Conservation (phyloP, 108 stramenopile species). For the Fragilaria radians region DNA sequence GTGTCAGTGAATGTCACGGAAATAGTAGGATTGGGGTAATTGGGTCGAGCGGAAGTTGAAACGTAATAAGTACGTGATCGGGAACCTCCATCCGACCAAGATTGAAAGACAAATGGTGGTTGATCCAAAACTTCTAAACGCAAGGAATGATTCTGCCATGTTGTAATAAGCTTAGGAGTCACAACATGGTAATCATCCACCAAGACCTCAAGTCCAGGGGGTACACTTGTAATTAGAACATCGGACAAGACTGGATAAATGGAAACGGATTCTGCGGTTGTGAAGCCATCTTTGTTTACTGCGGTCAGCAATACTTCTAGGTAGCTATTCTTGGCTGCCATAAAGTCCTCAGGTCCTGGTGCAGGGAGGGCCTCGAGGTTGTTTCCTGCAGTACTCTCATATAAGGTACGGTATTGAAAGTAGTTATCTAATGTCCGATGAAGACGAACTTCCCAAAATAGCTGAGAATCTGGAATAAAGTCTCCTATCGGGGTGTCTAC, state of each 20-base stretch:
- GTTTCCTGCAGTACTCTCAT: constrained; percentile 4
- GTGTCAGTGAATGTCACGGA: background rate
- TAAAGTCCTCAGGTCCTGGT: constrained; percentile 9
- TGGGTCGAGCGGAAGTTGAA: background rate
- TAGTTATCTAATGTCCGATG: too few relatives aligned
- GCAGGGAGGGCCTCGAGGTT: constrained; percentile 1
- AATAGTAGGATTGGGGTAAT: background rate
- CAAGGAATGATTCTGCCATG: constrained; percentile 7
- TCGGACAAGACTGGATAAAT: constrained; percentile 2
- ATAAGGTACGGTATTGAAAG: constrained; percentile 3
- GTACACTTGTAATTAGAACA: constrained; percentile 2
- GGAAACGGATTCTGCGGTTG: constrained; percentile 7
- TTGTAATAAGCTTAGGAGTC: background rate
- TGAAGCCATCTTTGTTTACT: constrained; percentile 13
- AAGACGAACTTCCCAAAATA: constrained; percentile 5
- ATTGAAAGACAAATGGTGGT: constrained; percentile 9
- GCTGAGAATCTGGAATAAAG: constrained; percentile 9
- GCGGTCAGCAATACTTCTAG: background rate
- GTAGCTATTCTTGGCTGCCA: background rate
- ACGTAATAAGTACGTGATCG: background rate
- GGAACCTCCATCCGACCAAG: constrained; percentile 16
- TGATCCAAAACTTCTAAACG: constrained; percentile 2
- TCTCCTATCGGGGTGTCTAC: too few relatives aligned
- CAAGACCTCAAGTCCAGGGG: constrained; percentile 2
- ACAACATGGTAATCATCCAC: constrained; percentile 6